These are phyloP conservation scores for Blastobotrys muscicola DNA, from an alignment of 805 yeast species.

Conservation along the genomic window DNA sequence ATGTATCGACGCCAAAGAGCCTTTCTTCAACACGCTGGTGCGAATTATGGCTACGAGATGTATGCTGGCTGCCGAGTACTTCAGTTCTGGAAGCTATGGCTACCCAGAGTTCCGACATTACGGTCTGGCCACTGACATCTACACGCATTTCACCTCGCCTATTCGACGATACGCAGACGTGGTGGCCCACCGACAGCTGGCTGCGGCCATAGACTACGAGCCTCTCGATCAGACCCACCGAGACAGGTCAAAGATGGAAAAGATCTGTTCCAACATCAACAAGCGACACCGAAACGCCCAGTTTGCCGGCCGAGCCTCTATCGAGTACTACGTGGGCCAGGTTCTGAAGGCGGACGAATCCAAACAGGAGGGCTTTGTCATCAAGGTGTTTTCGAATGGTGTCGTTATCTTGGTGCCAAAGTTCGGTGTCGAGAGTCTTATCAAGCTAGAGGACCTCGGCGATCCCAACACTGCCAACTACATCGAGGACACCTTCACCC, in stretches of 20 bases:
- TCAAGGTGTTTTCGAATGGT: conserved; percentile 89
- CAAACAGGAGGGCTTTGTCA: conserved; percentile 80
- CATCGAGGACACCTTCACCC: conserved; percentile 68
- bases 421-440: conserved; percentile 91
- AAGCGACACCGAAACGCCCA: conserved; percentile 95
- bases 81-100: conserved; percentile 81
- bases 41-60: conserved; percentile 97
- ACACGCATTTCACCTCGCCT: conserved; percentile 98
- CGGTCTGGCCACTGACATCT: conserved; percentile 94
- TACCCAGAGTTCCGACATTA: conserved; percentile 92
- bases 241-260: conserved; percentile 83
- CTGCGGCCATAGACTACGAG: conserved; percentile 97
- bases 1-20: conserved; percentile 73
- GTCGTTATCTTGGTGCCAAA: conserved; percentile 90
- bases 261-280: conserved; percentile 81
- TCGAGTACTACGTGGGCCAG: conserved; percentile 97
- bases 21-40: conserved; percentile 84
- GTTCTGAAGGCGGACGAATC: conserved; percentile 81
- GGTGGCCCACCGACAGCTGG: conserved; percentile 93
- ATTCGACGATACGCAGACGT: conserved; percentile 97
- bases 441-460: conserved; percentile 64
- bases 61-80: conserved; percentile 99
- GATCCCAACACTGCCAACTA: conserved; percentile 53
- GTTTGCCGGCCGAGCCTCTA: conserved; percentile 96
- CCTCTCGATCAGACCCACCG: conserved; percentile 70